These are phyloP conservation scores for Exophiala sp. DNA, from an alignment of 2,329 filamentous ascomycete species.

Conservation along the genomic window DNA sequence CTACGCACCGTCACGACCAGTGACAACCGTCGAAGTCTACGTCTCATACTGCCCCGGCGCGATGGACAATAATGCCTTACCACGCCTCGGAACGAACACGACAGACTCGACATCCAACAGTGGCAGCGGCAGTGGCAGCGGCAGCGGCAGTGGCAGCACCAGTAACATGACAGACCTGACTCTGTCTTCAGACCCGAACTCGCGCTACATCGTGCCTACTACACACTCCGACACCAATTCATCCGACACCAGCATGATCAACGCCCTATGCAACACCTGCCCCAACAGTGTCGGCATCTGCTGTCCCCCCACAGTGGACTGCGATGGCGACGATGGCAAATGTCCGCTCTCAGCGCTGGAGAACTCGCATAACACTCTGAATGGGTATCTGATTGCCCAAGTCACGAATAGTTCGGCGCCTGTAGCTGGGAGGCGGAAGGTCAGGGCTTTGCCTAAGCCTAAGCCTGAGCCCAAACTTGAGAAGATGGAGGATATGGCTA, in stretches of 20 bases:
- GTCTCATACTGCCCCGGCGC: conserved; percentile 21
- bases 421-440: conserved; percentile 19
- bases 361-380: conserved; percentile 17
- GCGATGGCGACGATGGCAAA: conserved; percentile 19
- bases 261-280: conserved; percentile 21
- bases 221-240: background rate
- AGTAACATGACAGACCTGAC: background rate
- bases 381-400: conserved; percentile 24
- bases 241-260: background rate
- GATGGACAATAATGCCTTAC: background rate
- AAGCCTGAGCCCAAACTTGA: too few relatives aligned
- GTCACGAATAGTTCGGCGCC: conserved; percentile 21
- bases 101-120: background rate
- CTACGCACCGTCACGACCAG: conserved; percentile 14
- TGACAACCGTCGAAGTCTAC: conserved; percentile 19
- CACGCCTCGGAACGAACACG: background rate
- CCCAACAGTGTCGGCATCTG: conserved; percentile 23
- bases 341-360: conserved; percentile 21
- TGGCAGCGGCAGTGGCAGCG: background rate
- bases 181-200: conserved; percentile 1
- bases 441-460: conserved; percentile 11
- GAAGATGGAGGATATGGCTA: too few relatives aligned
- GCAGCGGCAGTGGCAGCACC: background rate
- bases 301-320: conserved; percentile 22
- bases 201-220: background rate